phyloP scores from a whole-genome alignment of 2,329 filamentous ascomycete genomes.

The Talaromyces pinophilus region DNA sequence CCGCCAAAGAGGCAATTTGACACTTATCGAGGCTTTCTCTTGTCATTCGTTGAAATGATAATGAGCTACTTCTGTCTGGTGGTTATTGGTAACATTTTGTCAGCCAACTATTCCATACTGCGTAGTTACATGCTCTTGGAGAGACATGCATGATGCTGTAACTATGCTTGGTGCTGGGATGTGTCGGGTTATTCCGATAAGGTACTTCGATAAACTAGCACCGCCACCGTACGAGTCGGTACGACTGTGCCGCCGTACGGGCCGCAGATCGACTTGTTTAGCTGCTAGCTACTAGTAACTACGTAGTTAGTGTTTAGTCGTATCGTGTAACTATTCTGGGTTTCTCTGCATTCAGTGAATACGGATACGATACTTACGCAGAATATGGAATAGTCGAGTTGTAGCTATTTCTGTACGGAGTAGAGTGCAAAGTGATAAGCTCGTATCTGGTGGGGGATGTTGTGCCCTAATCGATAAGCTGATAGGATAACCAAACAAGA shows the following conservation, averaged over 20 bases:
- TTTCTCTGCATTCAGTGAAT: background rate
- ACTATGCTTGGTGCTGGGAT: background rate
- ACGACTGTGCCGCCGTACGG: slow-evolving; percentile 4
- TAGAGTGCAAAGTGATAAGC: background rate
- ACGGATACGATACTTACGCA: background rate
- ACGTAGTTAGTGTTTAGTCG: background rate
- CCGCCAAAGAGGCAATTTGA: slow-evolving; percentile 9
- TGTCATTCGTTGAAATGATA: background rate
- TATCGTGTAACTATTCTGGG: background rate
- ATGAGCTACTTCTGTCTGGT: background rate
- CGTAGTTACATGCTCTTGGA: background rate
- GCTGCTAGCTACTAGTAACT: background rate
- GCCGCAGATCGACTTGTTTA: slow-evolving; percentile 13
- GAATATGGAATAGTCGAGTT: background rate
- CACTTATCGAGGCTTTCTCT: background rate
- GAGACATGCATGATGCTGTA: slow-evolving; percentile 2
- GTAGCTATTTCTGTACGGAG: no score
- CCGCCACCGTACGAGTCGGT: slow-evolving; percentile 2
- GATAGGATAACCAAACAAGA: background rate
- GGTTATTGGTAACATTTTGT: background rate
- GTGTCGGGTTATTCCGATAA: slow-evolving; percentile 10
- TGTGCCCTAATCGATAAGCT: slow-evolving; percentile 9
- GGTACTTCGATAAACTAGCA: background rate
- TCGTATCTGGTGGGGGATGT: background rate
- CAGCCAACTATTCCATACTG: background rate